phyloP scores from a whole-genome alignment of 805 yeast species.

The Candida endomychidarum region DNA sequence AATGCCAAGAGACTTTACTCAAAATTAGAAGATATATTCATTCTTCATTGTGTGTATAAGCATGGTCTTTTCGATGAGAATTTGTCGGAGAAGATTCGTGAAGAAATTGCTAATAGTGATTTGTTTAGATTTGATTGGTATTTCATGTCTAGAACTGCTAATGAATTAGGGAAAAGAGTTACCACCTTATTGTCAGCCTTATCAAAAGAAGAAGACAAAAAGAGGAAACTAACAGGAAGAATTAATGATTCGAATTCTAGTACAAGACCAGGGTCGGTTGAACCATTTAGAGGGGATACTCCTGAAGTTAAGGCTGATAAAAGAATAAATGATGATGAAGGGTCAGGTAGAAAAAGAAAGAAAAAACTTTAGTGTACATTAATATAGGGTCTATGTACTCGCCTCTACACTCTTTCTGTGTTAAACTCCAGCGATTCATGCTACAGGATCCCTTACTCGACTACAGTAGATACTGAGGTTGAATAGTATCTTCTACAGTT shows the following conservation, averaged over 20 bases:
- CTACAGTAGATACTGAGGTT: slow-evolving; percentile 28
- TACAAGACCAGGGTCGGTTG: slow-evolving; percentile 36
- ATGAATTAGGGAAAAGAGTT: slow-evolving; percentile 68
- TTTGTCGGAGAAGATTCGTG: slow-evolving; percentile 62
- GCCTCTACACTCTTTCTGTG: no score
- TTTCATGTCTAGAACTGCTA: slow-evolving; percentile 66
- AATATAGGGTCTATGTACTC: no score
- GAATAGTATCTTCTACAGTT: slow-evolving; percentile 51
- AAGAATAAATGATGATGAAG: slow-evolving; percentile 7
- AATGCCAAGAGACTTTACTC: slow-evolving; percentile 75
- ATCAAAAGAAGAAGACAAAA: slow-evolving; percentile 65
- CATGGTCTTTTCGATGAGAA: slow-evolving; percentile 62
- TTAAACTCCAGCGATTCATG: no score
- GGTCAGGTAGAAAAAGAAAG: slow-evolving; percentile 4
- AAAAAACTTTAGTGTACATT: slow-evolving; percentile 8
- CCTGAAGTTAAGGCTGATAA: slow-evolving; percentile 4
- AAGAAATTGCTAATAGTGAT: slow-evolving; percentile 58
- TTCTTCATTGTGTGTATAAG: slow-evolving; percentile 59
- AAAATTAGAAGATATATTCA: slow-evolving; percentile 66
- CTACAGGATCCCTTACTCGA: no score
- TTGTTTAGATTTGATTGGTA: slow-evolving; percentile 74
- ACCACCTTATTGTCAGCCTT: slow-evolving; percentile 66
- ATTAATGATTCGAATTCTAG: slow-evolving; percentile 23
- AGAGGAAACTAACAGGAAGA: slow-evolving; percentile 24
- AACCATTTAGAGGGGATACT: slow-evolving; percentile 22